These are phyloP conservation scores for Acacia pycnantha DNA, from an alignment of 331 rosid species.

Conservation along the genomic window DNA sequence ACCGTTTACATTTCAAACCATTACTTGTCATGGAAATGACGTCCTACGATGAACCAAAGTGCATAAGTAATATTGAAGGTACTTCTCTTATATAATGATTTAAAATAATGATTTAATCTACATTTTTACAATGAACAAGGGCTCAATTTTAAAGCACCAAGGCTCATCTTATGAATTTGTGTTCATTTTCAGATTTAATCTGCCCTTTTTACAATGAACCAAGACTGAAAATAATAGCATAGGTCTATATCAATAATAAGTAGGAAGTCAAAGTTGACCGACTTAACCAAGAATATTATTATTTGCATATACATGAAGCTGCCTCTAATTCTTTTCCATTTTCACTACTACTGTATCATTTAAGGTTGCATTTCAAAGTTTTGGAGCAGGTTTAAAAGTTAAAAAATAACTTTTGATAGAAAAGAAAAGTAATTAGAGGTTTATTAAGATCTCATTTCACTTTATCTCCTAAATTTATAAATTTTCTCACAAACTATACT, in stretches of 20 bases:
- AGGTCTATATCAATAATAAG: not conserved
- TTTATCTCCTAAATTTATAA: too few species aligned
- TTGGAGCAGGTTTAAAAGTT: not conserved
- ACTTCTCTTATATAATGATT: not conserved
- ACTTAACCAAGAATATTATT: not conserved
- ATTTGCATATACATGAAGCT: not conserved
- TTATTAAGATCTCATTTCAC: too few species aligned
- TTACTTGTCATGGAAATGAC: too few species aligned
- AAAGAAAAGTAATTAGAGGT: not conserved
- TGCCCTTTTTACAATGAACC: not conserved
- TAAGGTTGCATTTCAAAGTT: not conserved
- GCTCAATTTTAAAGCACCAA: not conserved
- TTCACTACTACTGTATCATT: not conserved
- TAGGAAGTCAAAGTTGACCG: not conserved
- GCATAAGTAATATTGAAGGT: not conserved
- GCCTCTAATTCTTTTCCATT: not conserved
- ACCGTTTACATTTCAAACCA: too few species aligned
- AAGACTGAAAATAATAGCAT: not conserved
- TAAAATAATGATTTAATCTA: too few species aligned
- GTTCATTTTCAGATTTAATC: not conserved
- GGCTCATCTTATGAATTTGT: not conserved
- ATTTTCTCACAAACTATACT: too few species aligned
- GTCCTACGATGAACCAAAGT: too few species aligned
- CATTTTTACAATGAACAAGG: not conserved
- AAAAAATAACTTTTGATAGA: not conserved